Percentiles rank a stretch among this genome's conserved stretches.
Evolutionary conservation across 805 yeast genomes (phyloP).

Genomic region (Wickerhamomyces xylosicus): DNA sequence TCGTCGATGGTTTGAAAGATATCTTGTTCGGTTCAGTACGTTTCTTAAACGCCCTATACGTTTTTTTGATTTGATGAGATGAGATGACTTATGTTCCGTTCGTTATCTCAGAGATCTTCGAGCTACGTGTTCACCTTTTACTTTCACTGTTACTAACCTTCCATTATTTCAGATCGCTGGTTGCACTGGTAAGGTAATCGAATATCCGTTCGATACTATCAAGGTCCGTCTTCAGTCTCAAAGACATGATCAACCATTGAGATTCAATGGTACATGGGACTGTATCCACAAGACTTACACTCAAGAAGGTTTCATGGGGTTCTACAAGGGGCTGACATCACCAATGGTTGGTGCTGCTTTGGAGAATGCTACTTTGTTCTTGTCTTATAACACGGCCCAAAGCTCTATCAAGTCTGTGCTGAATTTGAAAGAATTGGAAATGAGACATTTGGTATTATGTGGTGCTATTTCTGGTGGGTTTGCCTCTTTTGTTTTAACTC

Average conservation of each 20-base stretch:
- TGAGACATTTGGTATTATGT: conserved; percentile 41
- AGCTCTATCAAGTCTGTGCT: conserved; percentile 21
- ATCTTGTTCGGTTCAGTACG: background rate
- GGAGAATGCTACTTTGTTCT: conserved; percentile 75
- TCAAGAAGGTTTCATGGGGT: conserved; percentile 70
- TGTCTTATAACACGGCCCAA: conserved; percentile 45
- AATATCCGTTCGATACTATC: conserved; percentile 88
- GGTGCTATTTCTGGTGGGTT: conserved; percentile 80
- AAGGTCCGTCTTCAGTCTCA: conserved; percentile 82
- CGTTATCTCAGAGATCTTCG: background rate
- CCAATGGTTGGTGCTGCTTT: conserved; percentile 88
- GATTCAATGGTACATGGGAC: conserved; percentile 48
- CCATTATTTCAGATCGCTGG: conserved; percentile 39
- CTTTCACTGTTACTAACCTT: background rate
- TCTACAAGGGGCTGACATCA: conserved; percentile 70
- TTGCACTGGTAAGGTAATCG: conserved; percentile 72
- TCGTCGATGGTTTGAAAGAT: background rate
- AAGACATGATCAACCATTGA: conserved; percentile 37
- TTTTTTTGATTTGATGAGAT: no score
- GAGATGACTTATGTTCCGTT: background rate
- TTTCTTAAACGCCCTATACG: no score
- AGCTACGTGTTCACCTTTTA: no score
- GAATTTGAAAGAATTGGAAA: conserved; percentile 19
- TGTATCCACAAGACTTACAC: conserved; percentile 52
- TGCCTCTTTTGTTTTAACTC: conserved; percentile 79